Evolutionary conservation across 371 early-diverging fungal genomes (phyloP), one percentile per base, ranked within the genome.

Genomic region (Umbelopsis sp.): DNA sequence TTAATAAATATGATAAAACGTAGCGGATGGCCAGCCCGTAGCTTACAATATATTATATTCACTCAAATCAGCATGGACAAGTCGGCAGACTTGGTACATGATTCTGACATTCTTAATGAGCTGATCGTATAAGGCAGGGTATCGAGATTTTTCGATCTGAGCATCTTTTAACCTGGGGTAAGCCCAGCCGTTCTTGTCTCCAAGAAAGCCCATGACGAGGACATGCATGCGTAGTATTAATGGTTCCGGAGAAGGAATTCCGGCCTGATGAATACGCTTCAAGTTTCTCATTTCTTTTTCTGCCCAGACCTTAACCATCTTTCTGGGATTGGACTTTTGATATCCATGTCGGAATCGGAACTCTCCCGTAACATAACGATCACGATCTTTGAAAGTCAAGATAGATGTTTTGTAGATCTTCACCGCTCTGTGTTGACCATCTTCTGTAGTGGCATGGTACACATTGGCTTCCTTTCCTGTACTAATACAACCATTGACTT

Each of bases 231-330:
- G 88, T 25, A 99, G 83, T 12, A 97, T 86, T 16, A 99, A 70
- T 6, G 99, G 98, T 64, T 94, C 91, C 1, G 99, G 99, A 50
- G 95, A 96, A 14, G 96, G 96, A 29, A 99, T 96, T 3, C 96
- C 98, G 1, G 94, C 93, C 29, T 87, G 90, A 63, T 92, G 87
- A 37, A 99, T 73, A 66, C 98, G 90, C 77, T 97, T 96, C 75
- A 99, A 80, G 77, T 99, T 99, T 69, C 99, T 87, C 92, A 99
- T 96, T 80, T 99, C 99, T 83, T 99, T 99, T 77, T 99, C 99
- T 3, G 99, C 99, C 99, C 99, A 99, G 41, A 98, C 83, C 83
- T 97, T 95, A 69, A 99, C 98, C 95, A 99, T 97, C 84, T 99
- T 99, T 74, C 99, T 86, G 24, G 99, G 98, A 79, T 99, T 99